Evolutionary conservation across 345 rosid species (phyloP), one percentile per base, ranked within the genome.

Genomic region (Brassica rapa): DNA sequence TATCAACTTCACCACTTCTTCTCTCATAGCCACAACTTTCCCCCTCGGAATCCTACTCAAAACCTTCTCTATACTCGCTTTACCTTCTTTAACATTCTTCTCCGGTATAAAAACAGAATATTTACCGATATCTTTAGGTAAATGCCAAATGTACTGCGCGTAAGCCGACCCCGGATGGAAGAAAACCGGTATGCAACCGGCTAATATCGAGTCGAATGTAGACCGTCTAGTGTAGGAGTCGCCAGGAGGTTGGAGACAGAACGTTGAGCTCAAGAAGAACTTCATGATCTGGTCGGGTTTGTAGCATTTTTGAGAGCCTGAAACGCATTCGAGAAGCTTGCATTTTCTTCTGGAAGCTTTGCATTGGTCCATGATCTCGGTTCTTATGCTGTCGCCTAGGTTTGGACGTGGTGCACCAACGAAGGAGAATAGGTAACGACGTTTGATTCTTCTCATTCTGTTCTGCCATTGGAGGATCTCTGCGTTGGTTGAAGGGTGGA

Each of bases 141-240:
- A 77, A 76, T 94, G 97, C 96, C 98, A 93, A 46, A 85, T 9
- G 67, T 91, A 91, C 49, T 93, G 97, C 4, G 85, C 96, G 62
- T 91, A 93, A 10, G 90, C 92, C 1, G 98, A 90, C 0, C 94
- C 96, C 0, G 96, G 93, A 71, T 94, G 96, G 88, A 94, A 94
- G 85, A 91, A 94, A 60, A 93, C 97, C 0, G 98, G 97, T 62
- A 93, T 91, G 69, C 98, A 93, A 11, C 98, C 98, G 0, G 91
- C 87, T 67, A 91, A 27, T 24, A 94, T 91, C 0, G 98, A 88
- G 81, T 94, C 98, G 8, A 91, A 91, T 6, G 90, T 83, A 0
- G 98, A 94, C 24, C 94, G 77, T 57, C 98, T 82, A 0, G 96
- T 94, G 73, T 86, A 90, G 21, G 97, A 91, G 77, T 94, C 98